Evolutionary conservation across 2,329 filamentous ascomycete species (phyloP).

Genomic region (Fusarium drepaniforme): DNA sequence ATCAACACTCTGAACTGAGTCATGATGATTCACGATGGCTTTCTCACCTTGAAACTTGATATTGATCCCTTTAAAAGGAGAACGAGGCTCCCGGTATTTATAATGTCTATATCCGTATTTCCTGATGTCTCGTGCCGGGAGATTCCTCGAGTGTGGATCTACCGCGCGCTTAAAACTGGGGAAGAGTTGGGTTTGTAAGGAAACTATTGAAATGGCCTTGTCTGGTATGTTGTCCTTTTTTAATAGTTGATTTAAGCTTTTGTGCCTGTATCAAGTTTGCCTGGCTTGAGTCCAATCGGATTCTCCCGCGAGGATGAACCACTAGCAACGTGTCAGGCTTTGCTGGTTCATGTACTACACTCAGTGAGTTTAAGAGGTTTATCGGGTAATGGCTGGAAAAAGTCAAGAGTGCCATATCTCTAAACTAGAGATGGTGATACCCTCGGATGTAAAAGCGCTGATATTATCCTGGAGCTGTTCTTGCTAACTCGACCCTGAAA

Average conservation of each 20-base stretch:
- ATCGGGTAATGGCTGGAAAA: not conserved
- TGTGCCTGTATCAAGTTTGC: not conserved
- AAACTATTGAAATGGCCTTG: not conserved
- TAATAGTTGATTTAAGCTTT: not conserved
- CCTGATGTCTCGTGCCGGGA: constrained; percentile 19
- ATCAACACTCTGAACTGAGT: constrained; percentile 36
- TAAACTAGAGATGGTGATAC: not conserved
- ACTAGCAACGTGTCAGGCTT: not conserved
- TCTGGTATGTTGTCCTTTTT: not conserved
- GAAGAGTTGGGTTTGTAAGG: not conserved
- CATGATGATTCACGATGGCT: constrained; percentile 30
- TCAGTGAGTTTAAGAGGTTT: not conserved
- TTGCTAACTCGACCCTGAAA: not conserved
- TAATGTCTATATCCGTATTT: constrained; percentile 42
- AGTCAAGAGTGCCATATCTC: not conserved
- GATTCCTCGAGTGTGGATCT: constrained; percentile 29
- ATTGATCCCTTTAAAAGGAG: not conserved
- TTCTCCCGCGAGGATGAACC: not conserved
- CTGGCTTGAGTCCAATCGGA: not conserved
- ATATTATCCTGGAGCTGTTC: not conserved
- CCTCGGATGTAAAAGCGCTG: not conserved
- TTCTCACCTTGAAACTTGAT: not conserved
- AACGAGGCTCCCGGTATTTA: constrained; percentile 4
- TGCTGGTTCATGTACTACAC: not conserved
- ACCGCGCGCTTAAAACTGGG: constrained; percentile 22